phyloP scores from a whole-genome alignment of 345 rosid genomes.

The Sonneratia caseolaris region DNA sequence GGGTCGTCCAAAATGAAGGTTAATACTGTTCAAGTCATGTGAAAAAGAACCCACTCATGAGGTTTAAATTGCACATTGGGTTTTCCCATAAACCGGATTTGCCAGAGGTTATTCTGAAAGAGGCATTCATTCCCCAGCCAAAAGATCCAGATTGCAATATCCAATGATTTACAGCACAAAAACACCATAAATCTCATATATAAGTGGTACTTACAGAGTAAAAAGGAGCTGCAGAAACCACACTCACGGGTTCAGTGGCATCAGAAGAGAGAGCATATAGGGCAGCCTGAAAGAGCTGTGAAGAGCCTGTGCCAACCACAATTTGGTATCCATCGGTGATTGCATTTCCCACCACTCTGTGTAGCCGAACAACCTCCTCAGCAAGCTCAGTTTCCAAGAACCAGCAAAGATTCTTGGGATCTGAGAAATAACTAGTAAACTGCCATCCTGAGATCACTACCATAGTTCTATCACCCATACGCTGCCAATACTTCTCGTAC shows the following conservation, averaged over 20 bases:
- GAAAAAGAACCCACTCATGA: background rate
- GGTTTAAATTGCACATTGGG: background rate
- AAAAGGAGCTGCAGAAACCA: slow-evolving; percentile 74
- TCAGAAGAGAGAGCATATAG: slow-evolving; percentile 62
- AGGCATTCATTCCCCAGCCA: background rate
- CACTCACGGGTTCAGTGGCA: slow-evolving; percentile 50
- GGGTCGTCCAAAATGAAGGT: background rate
- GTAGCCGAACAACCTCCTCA: slow-evolving; percentile 51
- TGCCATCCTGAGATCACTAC: slow-evolving; percentile 85
- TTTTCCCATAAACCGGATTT: background rate
- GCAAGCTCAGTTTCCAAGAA: slow-evolving; percentile 74
- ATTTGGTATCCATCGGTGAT: slow-evolving; percentile 50
- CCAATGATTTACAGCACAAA: background rate
- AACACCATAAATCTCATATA: background rate
- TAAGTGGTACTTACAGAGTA: slow-evolving; percentile 50
- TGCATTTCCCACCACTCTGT: slow-evolving; percentile 71
- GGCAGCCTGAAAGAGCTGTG: slow-evolving; percentile 79
- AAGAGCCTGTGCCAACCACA: slow-evolving; percentile 88
- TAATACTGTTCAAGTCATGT: background rate
- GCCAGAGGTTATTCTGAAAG: background rate
- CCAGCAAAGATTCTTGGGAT: slow-evolving; percentile 62
- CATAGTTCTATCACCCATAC: slow-evolving; percentile 57
- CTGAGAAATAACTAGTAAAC: slow-evolving; percentile 76
- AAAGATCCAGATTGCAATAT: background rate
- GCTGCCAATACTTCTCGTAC: slow-evolving; percentile 68